Base-by-base conservation (phyloP, 2,329 filamentous ascomycete species). In the Hypomyces rosellus region DNA sequence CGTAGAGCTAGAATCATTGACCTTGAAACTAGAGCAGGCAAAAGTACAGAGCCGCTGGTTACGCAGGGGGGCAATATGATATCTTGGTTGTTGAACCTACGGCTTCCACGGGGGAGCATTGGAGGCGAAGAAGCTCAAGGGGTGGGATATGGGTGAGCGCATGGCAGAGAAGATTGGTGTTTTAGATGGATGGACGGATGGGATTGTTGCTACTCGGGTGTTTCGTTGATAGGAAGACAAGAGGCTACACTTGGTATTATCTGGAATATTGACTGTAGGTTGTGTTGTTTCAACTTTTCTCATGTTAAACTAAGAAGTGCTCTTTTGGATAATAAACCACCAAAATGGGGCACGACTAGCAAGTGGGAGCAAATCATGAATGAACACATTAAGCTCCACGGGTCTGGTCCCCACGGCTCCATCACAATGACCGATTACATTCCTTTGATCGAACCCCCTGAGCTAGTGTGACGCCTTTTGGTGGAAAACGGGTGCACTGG, bases 251-350 rank as follows among this genome's bases (percentile, higher is more conserved):
- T 89, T 25, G 85, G 81, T 13, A 65, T 87, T 63, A 82, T 89
- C 48, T 89, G 86, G 86, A 89, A 88, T 58, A 72, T 84, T 52
- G 85, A 88, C 56, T 88, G 84, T 84, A 67, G 60, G 75, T n/a
- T 8, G 12, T 42, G 15, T 6, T 18, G 34, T 8, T 13, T n/a
- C 22, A 30, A 20, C 34, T 40, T 16, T 36, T n/a, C 33, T 36
- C n/a, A n/a, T 11, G 12, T 34, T 16, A 3, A 16, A 34, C 22
- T n/a, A n/a, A n/a, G 12, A n/a, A 45, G 25, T n/a, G 8, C 11
- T 5, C n/a, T 22, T n/a, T 1, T 54, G 85, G 82, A 88, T 63
- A 88, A 88, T 63, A 77, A 82, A 44, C 81, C 83, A 0, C 61
- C 65, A 48, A 64, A 64, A 3, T 85, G 82, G 77, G 63, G 69